phyloP scores from a whole-genome alignment of 2,329 filamentous ascomycete genomes.

The Whalleya microplaca region DNA sequence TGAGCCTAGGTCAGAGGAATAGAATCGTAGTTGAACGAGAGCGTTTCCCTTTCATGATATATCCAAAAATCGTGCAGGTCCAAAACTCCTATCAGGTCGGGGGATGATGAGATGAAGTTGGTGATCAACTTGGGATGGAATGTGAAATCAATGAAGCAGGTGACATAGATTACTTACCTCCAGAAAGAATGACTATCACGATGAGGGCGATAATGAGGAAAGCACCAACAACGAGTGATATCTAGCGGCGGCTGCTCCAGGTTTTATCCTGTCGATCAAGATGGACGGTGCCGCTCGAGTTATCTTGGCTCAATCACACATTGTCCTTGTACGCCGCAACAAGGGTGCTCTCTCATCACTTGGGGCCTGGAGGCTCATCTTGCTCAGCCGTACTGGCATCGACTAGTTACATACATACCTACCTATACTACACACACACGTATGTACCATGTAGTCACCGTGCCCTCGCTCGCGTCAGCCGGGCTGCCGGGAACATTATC shows the following conservation, averaged over 20 bases:
- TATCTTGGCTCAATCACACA: slow-evolving; percentile 7
- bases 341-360: slow-evolving; percentile 30
- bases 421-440: too few species aligned
- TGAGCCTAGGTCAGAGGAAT: too few species aligned
- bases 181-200: slow-evolving; percentile 35
- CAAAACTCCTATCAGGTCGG: neutral
- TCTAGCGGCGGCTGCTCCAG: slow-evolving; percentile 36
- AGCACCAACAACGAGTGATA: slow-evolving; percentile 34
- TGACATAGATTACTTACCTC: slow-evolving; percentile 29
- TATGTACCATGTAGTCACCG: too few species aligned
- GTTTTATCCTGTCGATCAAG: slow-evolving; percentile 24
- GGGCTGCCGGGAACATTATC: too few species aligned
- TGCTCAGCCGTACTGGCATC: neutral
- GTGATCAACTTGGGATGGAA: neutral
- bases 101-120: too few species aligned
- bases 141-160: neutral
- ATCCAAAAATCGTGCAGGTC: too few species aligned
- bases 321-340: slow-evolving; percentile 17
- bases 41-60: too few species aligned
- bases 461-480: too few species aligned
- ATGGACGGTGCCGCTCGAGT: slow-evolving; percentile 1
- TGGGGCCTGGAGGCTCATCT: neutral
- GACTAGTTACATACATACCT: too few species aligned
- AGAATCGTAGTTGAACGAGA: too few species aligned
- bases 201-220: slow-evolving; percentile 36